Conservation (phyloP, 2,329 filamentous ascomycete species). For the Penicillium sp. region DNA sequence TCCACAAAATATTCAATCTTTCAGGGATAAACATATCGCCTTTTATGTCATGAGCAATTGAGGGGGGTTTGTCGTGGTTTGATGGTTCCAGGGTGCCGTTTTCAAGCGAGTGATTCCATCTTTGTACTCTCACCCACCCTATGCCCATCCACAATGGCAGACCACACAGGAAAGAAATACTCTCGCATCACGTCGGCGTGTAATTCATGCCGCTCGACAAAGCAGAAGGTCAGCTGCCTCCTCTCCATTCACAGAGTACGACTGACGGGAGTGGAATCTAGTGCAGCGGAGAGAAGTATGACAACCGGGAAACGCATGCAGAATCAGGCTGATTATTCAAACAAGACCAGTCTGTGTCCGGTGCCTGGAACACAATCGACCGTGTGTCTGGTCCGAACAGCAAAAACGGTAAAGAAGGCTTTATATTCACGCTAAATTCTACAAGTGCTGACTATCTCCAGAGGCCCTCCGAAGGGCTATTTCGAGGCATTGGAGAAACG, state of each 20-base stretch:
- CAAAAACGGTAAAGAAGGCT: slow-evolving; percentile 34
- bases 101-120: too few relatives aligned
- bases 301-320: background rate
- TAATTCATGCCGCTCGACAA: slow-evolving; percentile 42
- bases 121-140: too few relatives aligned
- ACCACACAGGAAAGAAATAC: slow-evolving; percentile 28
- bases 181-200: slow-evolving; percentile 43
- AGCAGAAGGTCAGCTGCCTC: slow-evolving; percentile 39
- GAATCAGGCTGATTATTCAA: background rate
- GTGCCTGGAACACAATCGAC: slow-evolving; percentile 34
- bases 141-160: slow-evolving; percentile 6
- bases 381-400: slow-evolving; percentile 40
- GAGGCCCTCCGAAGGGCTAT: slow-evolving; percentile 49
- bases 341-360: slow-evolving; percentile 31
- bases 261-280: slow-evolving; percentile 15
- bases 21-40: too few relatives aligned
- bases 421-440: background rate
- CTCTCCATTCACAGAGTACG: background rate
- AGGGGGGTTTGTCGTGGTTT: too few relatives aligned
- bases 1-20: too few relatives aligned
- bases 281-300: slow-evolving; percentile 42
- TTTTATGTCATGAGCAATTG: too few relatives aligned
- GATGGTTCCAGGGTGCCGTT: too few relatives aligned
- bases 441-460: slow-evolving; percentile 12
- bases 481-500: slow-evolving; percentile 46